Base-by-base conservation (phyloP, 352 stramenopile genomes). In the Paralagenidium karlingii region DNA sequence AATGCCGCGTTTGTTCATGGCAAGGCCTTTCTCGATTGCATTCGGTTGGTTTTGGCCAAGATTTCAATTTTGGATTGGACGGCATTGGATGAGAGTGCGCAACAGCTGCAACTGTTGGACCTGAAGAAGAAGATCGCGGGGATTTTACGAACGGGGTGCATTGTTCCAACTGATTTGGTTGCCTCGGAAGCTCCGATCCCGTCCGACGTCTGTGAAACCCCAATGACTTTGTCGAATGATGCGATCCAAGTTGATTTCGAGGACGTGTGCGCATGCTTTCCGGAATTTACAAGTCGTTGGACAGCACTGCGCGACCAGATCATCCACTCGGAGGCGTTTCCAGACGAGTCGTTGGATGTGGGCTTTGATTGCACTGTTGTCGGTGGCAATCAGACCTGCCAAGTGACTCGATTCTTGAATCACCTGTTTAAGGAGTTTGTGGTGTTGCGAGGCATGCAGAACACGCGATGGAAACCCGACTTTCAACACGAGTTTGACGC, bases 31-130 rank as follows among this genome's bases (percentile, higher is more conserved):
- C 51, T 79, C 16, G 67, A 88, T 31, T 88, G 68, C 40, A 56
- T 88, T 38, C 63, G 68, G 2, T 55, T 83, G 27, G 51, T 85
- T 15, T 33, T 88, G 9, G 63, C 74, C 3, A 88, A 88, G 47
- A 78, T 88, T 3, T 68, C 66, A 12, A 79, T 83, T 20, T 36
- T 88, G 28, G 74, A 85, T 43, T 88, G 74, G 70, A 88, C 74
- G 26, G 61, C 61, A 12, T 46, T 83, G 11, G 66, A 83, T 12
- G 63, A 77, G 24, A 82, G 51, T 21, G 56, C 60, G 2, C 9
- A 46, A 6, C 20, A 42, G 32, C 63, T 83, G 20, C 63, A 80
- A 33, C 28, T 86, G 8, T 51, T 60, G 4, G 73, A 86, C 37
- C 34, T 78, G 12, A 55, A 38, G 8, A 55, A 53, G 0, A 71